A percentile compares a stretch with the other conserved stretches of the same genome.
These are phyloP conservation scores for Trypanosoma rangeli DNA, from an alignment of 208 protist species.

Conservation along the genomic window DNA sequence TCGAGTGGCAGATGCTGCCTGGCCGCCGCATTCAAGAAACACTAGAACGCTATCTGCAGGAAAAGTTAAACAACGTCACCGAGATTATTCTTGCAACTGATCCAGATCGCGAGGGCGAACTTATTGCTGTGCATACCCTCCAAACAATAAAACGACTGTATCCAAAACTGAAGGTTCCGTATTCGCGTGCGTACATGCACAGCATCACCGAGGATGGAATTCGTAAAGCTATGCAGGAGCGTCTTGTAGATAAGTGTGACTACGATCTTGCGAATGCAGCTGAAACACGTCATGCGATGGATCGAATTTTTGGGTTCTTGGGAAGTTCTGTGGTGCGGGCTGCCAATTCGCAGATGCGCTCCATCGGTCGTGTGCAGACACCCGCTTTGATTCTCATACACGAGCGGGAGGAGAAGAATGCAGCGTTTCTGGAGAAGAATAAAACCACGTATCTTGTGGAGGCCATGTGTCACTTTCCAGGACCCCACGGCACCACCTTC, in stretches of 20 bases:
- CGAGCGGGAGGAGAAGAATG: constrained; percentile 72
- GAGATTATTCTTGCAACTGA: constrained; percentile 92
- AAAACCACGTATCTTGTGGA: constrained; percentile 53
- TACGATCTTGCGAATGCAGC: constrained; percentile 85
- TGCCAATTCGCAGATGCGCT: constrained; percentile 86
- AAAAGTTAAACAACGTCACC: constrained; percentile 72
- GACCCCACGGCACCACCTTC: constrained; percentile 33
- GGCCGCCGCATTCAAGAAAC: constrained; percentile 80
- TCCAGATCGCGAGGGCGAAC: constrained; percentile 90
- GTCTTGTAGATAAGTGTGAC: constrained; percentile 60
- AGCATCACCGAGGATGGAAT: constrained; percentile 90
- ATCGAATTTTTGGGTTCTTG: constrained; percentile 92
- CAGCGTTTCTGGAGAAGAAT: constrained; percentile 59
- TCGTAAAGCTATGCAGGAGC: constrained; percentile 70
- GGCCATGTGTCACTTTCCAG: constrained; percentile 62
- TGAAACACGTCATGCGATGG: constrained; percentile 89
- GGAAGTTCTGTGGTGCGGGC: constrained; percentile 87
- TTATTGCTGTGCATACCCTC: constrained; percentile 88
- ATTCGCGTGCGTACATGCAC: constrained; percentile 92
- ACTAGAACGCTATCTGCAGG: constrained; percentile 74
- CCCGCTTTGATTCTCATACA: constrained; percentile 87
- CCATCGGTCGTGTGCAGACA: constrained; percentile 91
- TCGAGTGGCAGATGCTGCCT: constrained; percentile 81
- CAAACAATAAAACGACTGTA: constrained; percentile 76
- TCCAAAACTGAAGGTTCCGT: constrained; percentile 73